Evolutionary conservation across 805 yeast species (phyloP), one percentile per base, ranked within the genome.

Genomic region (Pichia paraexigua): DNA sequence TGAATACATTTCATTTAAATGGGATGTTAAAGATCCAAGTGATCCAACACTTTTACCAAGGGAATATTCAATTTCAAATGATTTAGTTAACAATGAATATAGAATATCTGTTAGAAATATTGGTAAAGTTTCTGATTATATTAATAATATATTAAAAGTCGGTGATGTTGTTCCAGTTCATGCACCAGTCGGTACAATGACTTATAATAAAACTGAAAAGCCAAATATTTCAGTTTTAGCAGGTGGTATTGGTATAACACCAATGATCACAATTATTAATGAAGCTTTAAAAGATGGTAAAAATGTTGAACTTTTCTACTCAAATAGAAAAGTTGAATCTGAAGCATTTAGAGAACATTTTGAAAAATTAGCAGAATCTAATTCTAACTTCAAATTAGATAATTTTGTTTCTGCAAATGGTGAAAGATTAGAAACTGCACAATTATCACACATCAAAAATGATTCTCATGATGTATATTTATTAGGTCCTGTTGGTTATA

Each of bases 231-330:
- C 75, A 1, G 63, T 82, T 28, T 66, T 81, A 50, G 72, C 79
- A 21, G 85, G 82, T 45, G 90, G 89, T 49, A 79, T 81, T 51
- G 89, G 88, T 55, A 77, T 80, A 47, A 84, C 89, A 7, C 89
- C 90, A 35, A 51, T 80, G 32, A 58, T 83, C 35, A 71, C 87
- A 8, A 75, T 82, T 61, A 61, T 74, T 20, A 78, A 78, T 59
- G 47, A 59, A 9, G 75, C 71, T 9, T 60, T 68, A 46, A 53
- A 53, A 12, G 64, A 63, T 28, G 70, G 66, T 9, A 65, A 65
- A 49, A 50, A 56, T 5, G 72, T 72, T n/a, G 58, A 54, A 10
- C 58, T 74, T 45, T 57, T 63, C 43, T 67, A 71, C 57, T 71
- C 76, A 20, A 69, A 68, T 52, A 59, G 56, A 47, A 39, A 46